Conservation (phyloP, 1,284 basidiomycete genomes). For the Irpex sp. region DNA sequence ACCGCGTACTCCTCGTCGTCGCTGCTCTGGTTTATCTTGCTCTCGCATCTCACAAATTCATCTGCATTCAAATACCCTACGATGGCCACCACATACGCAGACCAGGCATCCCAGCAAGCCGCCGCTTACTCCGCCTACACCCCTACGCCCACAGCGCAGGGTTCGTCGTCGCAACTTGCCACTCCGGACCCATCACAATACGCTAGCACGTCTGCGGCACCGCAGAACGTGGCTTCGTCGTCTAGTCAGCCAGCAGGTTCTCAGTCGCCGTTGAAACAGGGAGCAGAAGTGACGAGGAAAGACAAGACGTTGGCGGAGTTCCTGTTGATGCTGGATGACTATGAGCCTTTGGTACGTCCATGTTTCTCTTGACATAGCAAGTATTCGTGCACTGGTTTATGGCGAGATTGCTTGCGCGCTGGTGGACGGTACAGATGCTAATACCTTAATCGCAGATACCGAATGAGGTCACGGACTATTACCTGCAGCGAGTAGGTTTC, state of each 20-base stretch:
- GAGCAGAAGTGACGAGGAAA: conserved; percentile 81
- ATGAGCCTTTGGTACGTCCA: conserved; percentile 83
- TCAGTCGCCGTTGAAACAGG: conserved; percentile 49
- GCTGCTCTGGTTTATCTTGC: background rate
- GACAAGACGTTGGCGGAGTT: conserved; percentile 93
- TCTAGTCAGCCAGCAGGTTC: conserved; percentile 24
- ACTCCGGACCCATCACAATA: conserved; percentile 25
- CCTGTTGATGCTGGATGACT: conserved; percentile 93
- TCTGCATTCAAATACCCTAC: background rate
- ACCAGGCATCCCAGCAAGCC: conserved; percentile 6
- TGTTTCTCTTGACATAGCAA: background rate
- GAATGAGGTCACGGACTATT: conserved; percentile 97
- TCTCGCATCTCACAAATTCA: background rate
- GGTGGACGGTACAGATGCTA: background rate
- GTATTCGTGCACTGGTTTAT: background rate
- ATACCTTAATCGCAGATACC: conserved; percentile 68
- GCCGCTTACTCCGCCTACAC: conserved; percentile 11
- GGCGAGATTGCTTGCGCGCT: background rate
- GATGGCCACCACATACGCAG: conserved; percentile 12
- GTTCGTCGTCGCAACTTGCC: conserved; percentile 12
- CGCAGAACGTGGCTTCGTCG: background rate
- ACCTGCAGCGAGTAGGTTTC: conserved; percentile 94
- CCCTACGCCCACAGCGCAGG: background rate
- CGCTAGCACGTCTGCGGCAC: conserved; percentile 19
- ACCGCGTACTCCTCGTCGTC: background rate